Evolutionary conservation across 192 early-diverging fungal genomes (phyloP).

Genomic region (Coemansia sp.): DNA sequence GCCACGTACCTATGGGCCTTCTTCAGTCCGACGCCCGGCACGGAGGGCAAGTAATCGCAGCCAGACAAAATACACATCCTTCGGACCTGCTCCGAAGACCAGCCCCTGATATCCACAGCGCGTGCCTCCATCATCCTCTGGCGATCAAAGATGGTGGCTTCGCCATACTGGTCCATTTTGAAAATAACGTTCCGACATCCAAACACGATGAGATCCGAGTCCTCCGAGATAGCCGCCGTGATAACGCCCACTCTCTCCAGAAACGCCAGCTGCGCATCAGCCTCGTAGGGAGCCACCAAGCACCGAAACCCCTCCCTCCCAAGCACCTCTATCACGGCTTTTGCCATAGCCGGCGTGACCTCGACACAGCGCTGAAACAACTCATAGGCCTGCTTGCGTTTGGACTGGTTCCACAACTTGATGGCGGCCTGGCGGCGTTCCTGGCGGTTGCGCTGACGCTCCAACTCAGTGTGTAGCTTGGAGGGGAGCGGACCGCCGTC

Average conservation of each 20-base stretch:
- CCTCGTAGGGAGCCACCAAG: constrained; percentile 95
- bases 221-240: constrained; percentile 85
- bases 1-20: constrained; percentile 60
- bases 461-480: constrained; percentile 72
- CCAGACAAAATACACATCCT: constrained; percentile 96
- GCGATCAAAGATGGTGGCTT: constrained; percentile 62
- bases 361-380: constrained; percentile 73
- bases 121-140: constrained; percentile 51
- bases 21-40: constrained; percentile 84
- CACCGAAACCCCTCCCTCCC: constrained; percentile 63
- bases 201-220: constrained; percentile 94
- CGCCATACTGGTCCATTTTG: constrained; percentile 77
- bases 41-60: constrained; percentile 91
- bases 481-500: constrained; percentile 89
- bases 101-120: constrained; percentile 57
- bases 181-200: constrained; percentile 80
- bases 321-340: constrained; percentile 67
- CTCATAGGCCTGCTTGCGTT: constrained; percentile 66
- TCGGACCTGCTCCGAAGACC: constrained; percentile 64
- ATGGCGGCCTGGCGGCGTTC: constrained; percentile 59
- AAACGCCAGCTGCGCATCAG: constrained; percentile 92
- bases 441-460: constrained; percentile 57
- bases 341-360: constrained; percentile 84
- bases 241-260: constrained; percentile 67
- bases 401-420: constrained; percentile 55